These are phyloP conservation scores for Xylariales sp. DNA, from an alignment of 2,329 filamentous ascomycete species.

Conservation along the genomic window DNA sequence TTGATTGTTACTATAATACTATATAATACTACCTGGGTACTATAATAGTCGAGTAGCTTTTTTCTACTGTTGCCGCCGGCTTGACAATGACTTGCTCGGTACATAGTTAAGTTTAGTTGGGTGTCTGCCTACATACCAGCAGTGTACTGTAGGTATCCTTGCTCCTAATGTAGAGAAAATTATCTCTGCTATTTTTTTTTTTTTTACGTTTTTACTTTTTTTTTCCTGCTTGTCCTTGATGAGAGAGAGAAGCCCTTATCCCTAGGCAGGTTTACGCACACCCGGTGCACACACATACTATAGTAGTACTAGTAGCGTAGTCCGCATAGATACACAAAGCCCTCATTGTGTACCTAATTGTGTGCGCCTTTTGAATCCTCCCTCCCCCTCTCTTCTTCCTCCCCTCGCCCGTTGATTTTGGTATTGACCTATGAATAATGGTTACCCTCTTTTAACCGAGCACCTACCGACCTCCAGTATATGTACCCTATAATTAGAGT, in stretches of 20 bases:
- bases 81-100: too few relatives aligned
- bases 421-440: neutral
- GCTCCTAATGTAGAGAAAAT: too few relatives aligned
- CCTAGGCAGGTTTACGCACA: neutral
- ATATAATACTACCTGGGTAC: too few relatives aligned
- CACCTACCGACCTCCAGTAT: conserved; percentile 11
- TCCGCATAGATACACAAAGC: conserved; percentile 8
- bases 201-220: neutral
- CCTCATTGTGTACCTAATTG: conserved; percentile 13
- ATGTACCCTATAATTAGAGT: conserved; percentile 6
- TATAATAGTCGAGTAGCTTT: too few relatives aligned
- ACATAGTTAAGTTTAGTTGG: too few relatives aligned
- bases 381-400: neutral
- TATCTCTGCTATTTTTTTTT: neutral
- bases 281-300: neutral
- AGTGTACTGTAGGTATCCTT: too few relatives aligned
- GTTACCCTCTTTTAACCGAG: conserved; percentile 8
- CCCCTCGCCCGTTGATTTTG: neutral
- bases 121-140: too few relatives aligned
- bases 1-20: too few relatives aligned
- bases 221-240: neutral
- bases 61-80: too few relatives aligned
- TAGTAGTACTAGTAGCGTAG: neutral
- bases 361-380: neutral
- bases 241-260: neutral